These are phyloP conservation scores for Sugiyamaella lignohabitans DNA, from an alignment of 805 yeast species.

Conservation along the genomic window DNA sequence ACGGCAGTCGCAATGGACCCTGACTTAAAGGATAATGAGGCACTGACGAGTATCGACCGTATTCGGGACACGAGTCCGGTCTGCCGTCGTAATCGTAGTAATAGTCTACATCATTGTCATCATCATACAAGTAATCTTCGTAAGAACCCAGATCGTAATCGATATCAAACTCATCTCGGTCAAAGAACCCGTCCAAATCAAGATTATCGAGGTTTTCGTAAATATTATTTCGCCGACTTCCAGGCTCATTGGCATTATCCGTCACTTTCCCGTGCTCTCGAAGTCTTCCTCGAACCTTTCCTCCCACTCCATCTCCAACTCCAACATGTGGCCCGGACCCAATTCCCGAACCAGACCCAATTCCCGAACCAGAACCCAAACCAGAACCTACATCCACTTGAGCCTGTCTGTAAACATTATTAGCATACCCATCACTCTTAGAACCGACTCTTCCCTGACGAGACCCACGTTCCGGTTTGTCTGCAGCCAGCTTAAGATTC, in stretches of 20 bases:
- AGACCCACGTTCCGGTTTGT: background rate
- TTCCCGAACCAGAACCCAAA: too few relatives aligned
- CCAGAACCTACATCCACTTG: too few relatives aligned
- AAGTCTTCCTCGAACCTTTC: too few relatives aligned
- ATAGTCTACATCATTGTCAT: constrained; percentile 3
- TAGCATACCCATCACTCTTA: too few relatives aligned
- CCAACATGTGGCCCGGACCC: too few relatives aligned
- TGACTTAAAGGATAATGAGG: constrained; percentile 51
- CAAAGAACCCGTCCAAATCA: constrained; percentile 2
- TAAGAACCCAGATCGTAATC: background rate
- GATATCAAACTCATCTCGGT: background rate
- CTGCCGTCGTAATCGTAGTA: background rate
- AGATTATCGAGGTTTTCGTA: background rate
- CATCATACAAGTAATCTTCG: constrained; percentile 1
- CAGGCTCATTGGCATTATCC: too few relatives aligned
- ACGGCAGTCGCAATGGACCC: constrained; percentile 56
- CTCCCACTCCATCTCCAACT: too few relatives aligned
- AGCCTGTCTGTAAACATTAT: too few relatives aligned
- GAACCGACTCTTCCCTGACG: too few relatives aligned
- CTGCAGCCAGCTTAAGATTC: background rate
- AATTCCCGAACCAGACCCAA: too few relatives aligned
- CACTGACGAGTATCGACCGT: constrained; percentile 50
- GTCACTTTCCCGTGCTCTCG: too few relatives aligned
- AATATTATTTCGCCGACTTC: too few relatives aligned
- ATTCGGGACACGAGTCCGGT: constrained; percentile 54